phyloP scores from a whole-genome alignment of 2,329 filamentous ascomycete species.

The Fusarium falciforme region DNA sequence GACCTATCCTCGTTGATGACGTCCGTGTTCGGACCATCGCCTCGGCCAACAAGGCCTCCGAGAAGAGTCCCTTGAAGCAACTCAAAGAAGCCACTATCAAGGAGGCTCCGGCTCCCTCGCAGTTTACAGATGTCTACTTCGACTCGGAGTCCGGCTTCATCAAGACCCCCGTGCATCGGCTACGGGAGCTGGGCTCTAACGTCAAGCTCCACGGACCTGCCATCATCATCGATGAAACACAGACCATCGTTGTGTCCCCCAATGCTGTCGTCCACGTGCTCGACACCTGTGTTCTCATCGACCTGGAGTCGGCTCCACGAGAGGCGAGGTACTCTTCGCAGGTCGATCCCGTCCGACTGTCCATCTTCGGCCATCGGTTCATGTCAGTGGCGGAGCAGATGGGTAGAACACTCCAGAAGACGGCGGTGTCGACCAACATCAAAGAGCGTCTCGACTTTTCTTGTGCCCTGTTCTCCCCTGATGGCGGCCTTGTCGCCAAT shows the following conservation, averaged over 20 bases:
- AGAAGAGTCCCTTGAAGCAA: constrained; percentile 37
- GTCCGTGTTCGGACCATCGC: constrained; percentile 51
- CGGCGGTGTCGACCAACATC: constrained; percentile 81
- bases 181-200: constrained; percentile 33
- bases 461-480: constrained; percentile 81
- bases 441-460: constrained; percentile 86
- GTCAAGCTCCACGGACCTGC: constrained; percentile 47
- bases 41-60: constrained; percentile 1
- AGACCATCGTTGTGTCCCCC: constrained; percentile 74
- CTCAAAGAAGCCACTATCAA: constrained; percentile 26
- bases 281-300: constrained; percentile 51
- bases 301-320: constrained; percentile 30
- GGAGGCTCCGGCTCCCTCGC: background rate
- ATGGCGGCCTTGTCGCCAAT: constrained; percentile 71
- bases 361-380: constrained; percentile 83
- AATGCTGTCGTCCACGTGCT: constrained; percentile 48
- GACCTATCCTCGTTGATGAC: constrained; percentile 56
- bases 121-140: constrained; percentile 12
- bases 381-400: constrained; percentile 90
- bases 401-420: constrained; percentile 83
- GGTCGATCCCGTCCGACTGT: constrained; percentile 78
- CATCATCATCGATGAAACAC: constrained; percentile 74
- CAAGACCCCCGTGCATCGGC: constrained; percentile 41
- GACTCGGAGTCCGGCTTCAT: constrained; percentile 31
- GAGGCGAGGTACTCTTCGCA: constrained; percentile 15